A percentile compares a stretch with the other conserved stretches of the same genome.
These are phyloP conservation scores for Coemansia sp. DNA, from an alignment of 192 early-diverging fungal genomes.

Conservation along the genomic window DNA sequence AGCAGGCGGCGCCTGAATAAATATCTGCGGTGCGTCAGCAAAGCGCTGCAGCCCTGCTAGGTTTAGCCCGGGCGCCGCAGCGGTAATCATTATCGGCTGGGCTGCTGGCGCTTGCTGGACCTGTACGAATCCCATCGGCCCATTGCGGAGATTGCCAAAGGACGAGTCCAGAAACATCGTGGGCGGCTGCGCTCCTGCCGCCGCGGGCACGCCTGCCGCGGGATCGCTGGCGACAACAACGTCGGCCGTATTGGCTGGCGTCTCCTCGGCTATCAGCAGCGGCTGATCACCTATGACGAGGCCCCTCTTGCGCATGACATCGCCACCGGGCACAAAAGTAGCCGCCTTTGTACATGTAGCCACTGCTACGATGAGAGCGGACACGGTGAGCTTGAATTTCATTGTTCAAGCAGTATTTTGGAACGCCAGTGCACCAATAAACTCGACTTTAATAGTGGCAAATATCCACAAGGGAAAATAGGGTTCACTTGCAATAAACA, in stretches of 20 bases:
- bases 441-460: neutral
- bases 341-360: conserved; percentile 23
- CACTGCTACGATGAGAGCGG: conserved; percentile 31
- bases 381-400: conserved; percentile 36
- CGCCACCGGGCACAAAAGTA: neutral
- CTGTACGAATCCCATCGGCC: conserved; percentile 11
- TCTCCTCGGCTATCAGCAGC: conserved; percentile 16
- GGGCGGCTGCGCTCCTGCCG: conserved; percentile 17
- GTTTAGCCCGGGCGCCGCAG: neutral
- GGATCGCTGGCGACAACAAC: conserved; percentile 7
- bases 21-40: conserved; percentile 28
- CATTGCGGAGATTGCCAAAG: conserved; percentile 4
- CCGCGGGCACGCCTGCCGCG: neutral
- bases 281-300: conserved; percentile 24
- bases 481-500: neutral
- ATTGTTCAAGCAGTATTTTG: conserved; percentile 13
- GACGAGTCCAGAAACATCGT: conserved; percentile 19
- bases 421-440: neutral
- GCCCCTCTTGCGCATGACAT: conserved; percentile 15
- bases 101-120: conserved; percentile 5
- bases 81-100: conserved; percentile 15
- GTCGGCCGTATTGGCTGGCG: conserved; percentile 11
- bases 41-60: conserved; percentile 16
- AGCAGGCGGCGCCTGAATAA: conserved; percentile 26
- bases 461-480: neutral